Evolutionary conservation across 1,284 basidiomycete species (phyloP), one percentile per base, ranked within the genome.

Genomic region (Trametes hirsuta): DNA sequence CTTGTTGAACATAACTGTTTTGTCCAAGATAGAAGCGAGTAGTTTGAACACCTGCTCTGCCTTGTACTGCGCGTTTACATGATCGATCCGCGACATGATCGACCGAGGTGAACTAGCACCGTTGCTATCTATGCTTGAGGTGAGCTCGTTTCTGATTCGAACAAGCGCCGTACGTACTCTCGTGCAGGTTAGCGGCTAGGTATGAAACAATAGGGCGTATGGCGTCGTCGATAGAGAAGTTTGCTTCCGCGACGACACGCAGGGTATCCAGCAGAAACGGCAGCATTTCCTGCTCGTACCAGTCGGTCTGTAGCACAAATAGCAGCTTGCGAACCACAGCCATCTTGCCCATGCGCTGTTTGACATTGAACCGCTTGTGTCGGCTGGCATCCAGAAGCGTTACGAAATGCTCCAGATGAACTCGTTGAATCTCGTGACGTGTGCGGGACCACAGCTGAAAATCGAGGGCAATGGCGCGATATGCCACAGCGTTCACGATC

Each of bases 371-470:
- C 18, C 81, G 80, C 59, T 82, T 84, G 71, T 89, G 88, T 57
- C 87, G 85, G 60, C 91, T 95, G 0, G 81, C 79, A 56, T 84
- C 76, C 11, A 97, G 75, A 6, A 98, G 83, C 11, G 84, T 87
- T 1, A 80, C 74, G 69, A 97, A 95, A 71, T 97, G 93, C 48
- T 90, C 86, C 0, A 96, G 80, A 69, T 95, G 90, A 15, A 87
- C 82, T 3, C 78, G 79, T 69, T 94, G 91, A 25, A 98, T 87
- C 41, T 89, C 87, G 4, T 76, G 69, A 1, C 80, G 77, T 0
- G 93, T 87, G 25, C 77, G 82, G 0, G 92, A 84, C 96, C 96
- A 98, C 6, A 98, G 84, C 60, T 94, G 89, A 66, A 97, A 93
- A 70, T 97, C 94, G 2, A 98, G 84, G 0, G 93, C 91, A 45